Evolutionary conservation across 305 asterid species (phyloP).

Genomic region (Andrographis paniculata): DNA sequence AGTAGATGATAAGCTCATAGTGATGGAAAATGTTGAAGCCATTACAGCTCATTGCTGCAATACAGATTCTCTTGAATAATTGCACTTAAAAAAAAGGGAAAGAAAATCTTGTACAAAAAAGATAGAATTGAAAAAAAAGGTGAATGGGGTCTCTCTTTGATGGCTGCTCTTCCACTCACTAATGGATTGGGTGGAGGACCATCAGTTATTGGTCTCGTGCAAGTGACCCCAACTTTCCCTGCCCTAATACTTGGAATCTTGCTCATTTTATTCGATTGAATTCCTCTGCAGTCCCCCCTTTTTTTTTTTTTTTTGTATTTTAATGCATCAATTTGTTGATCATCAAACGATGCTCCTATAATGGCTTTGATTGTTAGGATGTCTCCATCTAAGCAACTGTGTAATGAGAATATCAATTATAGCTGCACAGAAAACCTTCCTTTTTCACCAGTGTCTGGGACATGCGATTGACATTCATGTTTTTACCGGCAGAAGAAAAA

Average conservation of each 20-base stretch:
- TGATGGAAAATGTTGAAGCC: background rate
- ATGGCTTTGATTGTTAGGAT: conserved; percentile 2
- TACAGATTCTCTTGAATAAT: conserved; percentile 18
- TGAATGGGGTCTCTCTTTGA: conserved; percentile 25
- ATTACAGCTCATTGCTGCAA: conserved; percentile 3
- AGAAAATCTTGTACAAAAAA: background rate
- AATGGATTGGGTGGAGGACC: conserved; percentile 47
- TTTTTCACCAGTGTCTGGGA: background rate
- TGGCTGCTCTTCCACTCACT: conserved; percentile 36
- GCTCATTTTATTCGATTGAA: conserved; percentile 2
- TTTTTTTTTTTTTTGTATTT: conserved; percentile 11
- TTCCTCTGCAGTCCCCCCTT: conserved; percentile 20
- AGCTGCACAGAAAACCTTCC: background rate
- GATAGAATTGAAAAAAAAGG: conserved; percentile 14
- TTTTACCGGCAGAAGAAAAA: too few species aligned
- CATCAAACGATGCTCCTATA: conserved; percentile 6
- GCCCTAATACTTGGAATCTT: conserved; percentile 21
- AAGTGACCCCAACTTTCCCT: conserved; percentile 21
- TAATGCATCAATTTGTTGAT: conserved; percentile 5
- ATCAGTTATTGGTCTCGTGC: conserved; percentile 31
- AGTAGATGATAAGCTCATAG: background rate
- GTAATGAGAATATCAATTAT: conserved; percentile 2
- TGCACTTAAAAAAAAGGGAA: conserved; percentile 10
- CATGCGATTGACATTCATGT: too few species aligned
- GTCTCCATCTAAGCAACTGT: conserved; percentile 15